Evolutionary conservation across 2,329 filamentous ascomycete genomes (phyloP).

Genomic region (Graphiopsis chlorocephala): DNA sequence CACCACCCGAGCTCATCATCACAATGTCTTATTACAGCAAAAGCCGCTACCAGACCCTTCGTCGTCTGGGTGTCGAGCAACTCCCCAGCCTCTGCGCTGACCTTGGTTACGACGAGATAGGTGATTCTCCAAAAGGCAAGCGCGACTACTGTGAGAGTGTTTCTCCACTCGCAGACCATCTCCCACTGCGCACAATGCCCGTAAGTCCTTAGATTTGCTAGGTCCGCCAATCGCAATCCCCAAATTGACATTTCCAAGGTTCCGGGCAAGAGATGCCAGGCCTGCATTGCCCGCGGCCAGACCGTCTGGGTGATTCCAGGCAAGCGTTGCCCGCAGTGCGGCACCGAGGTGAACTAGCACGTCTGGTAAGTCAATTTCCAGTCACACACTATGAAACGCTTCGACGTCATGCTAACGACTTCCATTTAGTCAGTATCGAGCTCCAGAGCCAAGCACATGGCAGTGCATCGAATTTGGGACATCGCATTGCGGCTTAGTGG

Average conservation of each 20-base stretch:
- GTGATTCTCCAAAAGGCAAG: background rate
- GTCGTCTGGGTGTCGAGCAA: constrained; percentile 31
- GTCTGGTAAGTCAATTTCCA: background rate
- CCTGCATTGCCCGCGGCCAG: constrained; percentile 30
- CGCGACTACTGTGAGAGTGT: constrained; percentile 5
- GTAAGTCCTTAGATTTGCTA: background rate
- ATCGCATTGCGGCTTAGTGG: background rate
- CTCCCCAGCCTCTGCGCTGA: constrained; percentile 23
- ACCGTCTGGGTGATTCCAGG: constrained; percentile 37
- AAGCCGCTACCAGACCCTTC: constrained; percentile 26
- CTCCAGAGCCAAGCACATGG: background rate
- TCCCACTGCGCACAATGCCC: constrained; percentile 24
- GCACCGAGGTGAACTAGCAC: constrained; percentile 31
- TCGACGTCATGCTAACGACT: background rate
- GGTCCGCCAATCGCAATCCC: no score
- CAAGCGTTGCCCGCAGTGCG: constrained; percentile 35
- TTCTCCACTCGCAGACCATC: constrained; percentile 16
- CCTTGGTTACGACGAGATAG: background rate
- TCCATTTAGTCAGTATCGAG: background rate
- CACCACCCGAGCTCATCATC: background rate
- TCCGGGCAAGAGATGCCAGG: constrained; percentile 32
- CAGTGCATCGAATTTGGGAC: background rate
- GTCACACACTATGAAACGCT: background rate
- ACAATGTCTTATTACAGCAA: constrained; percentile 30
- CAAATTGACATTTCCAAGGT: constrained; percentile 25